Evolutionary conservation across 345 rosid genomes (phyloP), one percentile per base, ranked within the genome.

Genomic region (Nasturtium officinale): DNA sequence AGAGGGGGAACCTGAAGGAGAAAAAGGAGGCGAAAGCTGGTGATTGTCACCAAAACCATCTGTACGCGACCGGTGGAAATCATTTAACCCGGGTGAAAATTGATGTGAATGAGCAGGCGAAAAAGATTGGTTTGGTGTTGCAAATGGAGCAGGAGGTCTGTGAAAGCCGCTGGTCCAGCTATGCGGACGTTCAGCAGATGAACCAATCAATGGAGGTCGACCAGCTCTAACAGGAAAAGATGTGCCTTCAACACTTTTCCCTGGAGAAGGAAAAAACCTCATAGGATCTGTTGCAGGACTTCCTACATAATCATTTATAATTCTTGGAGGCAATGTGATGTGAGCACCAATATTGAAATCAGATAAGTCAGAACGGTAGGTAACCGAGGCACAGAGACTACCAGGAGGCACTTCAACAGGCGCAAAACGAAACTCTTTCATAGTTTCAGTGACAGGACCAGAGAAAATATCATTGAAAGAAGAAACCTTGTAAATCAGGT

Each of bases 81-180:
- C 88, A 46, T 80, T 53, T 20, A 60, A 40, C 4, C 76, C 76
- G 0, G 76, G 76, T 45, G 83, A 70, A 61, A 76, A 69, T 1
- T 77, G 83, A 73, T 83, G 81, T 21, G 82, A 64, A 26, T 79
- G 79, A 79, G 79, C 79, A 61, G 94, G 91, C 8, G 92, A 88
- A 61, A 78, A 51, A 1, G 81, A 74, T 33, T 83, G 91, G 79
- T 57, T 89, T 13, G 73, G 78, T 37, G 79, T 43, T 58, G 59
- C 17, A 7, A 38, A 80, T 50, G 81, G 87, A 72, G 59, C 70
- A 6, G 72, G 77, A 28, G 80, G 80, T 43, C 80, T 42, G 69
- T 90, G 91, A 78, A 88, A 88, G 40, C 96, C 96, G 67, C 96
- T 87, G n/a, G 93, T 83, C 98, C 96, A 92, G 83, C 96, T 92